phyloP scores from a whole-genome alignment of 495 filamentous ascomycete species.

The Paragyromitra xinjiangensis region DNA sequence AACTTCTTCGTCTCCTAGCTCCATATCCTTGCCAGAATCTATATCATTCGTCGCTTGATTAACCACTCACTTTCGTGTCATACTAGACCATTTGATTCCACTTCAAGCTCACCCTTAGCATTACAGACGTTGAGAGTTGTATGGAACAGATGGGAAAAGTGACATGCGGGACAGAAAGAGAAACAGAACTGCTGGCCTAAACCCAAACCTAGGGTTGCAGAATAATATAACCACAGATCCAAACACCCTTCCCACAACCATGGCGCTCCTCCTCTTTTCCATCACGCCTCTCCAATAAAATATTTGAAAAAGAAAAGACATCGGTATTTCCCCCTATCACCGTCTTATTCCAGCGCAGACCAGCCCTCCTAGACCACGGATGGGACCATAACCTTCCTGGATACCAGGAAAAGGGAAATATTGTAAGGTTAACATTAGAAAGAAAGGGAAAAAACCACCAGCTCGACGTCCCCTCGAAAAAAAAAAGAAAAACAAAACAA shows the following conservation, averaged over 20 bases:
- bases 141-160: slow-evolving; percentile 29
- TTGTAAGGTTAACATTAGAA: slow-evolving; percentile 43
- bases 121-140: slow-evolving; percentile 44
- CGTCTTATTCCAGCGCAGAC: slow-evolving; percentile 30
- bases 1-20: neutral
- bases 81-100: slow-evolving; percentile 20
- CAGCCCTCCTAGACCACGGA: slow-evolving; percentile 29
- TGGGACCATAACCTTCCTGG: slow-evolving; percentile 29
- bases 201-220: slow-evolving; percentile 22
- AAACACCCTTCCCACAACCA: slow-evolving; percentile 17
- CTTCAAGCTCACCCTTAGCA: slow-evolving; percentile 37
- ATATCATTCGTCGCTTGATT: slow-evolving; percentile 15
- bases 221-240: slow-evolving; percentile 18
- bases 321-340: slow-evolving; percentile 27
- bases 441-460: slow-evolving; percentile 14
- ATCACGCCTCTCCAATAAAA: slow-evolving; percentile 31
- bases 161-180: slow-evolving; percentile 24
- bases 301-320: slow-evolving; percentile 39
- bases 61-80: slow-evolving; percentile 27
- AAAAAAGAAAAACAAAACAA: slow-evolving; percentile 8
- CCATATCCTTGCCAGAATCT: neutral
- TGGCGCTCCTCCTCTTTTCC: slow-evolving; percentile 7
- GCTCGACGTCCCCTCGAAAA: slow-evolving; percentile 25
- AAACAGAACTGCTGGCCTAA: slow-evolving; percentile 19
- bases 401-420: slow-evolving; percentile 34